A percentile compares a stretch with the other conserved stretches of the same genome.
Evolutionary conservation across 164 flowering plant genomes (phyloP).

Genomic region (Magnolia officinalis): DNA sequence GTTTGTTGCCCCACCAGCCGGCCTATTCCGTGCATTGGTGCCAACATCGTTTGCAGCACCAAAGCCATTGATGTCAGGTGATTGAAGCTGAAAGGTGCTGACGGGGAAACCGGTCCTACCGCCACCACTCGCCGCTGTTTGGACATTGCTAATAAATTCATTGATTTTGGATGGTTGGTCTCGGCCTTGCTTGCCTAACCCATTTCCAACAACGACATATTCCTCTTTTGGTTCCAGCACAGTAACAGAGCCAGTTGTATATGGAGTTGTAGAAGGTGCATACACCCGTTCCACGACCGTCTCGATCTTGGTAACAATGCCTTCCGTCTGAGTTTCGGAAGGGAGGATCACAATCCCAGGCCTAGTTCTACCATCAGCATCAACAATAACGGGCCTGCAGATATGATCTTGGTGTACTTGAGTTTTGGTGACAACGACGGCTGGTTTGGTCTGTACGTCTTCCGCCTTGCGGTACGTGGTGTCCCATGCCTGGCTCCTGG

Average conservation of each 20-base stretch:
- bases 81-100: background rate
- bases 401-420: slow-evolving; percentile 17
- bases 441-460: slow-evolving; percentile 17
- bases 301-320: slow-evolving; percentile 22
- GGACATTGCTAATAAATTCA: slow-evolving; percentile 18
- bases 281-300: slow-evolving; percentile 19
- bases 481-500: slow-evolving; percentile 5
- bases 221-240: slow-evolving; percentile 6
- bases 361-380: slow-evolving; percentile 32
- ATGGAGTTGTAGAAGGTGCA: slow-evolving; percentile 16
- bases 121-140: background rate
- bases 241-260: slow-evolving; percentile 10
- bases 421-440: background rate
- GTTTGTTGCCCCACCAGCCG: background rate
- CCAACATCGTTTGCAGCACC: background rate
- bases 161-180: slow-evolving; percentile 29
- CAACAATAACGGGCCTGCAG: slow-evolving; percentile 26
- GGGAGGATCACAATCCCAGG: slow-evolving; percentile 14
- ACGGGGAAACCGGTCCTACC: background rate
- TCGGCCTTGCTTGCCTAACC: slow-evolving; percentile 11
- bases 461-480: background rate
- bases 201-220: slow-evolving; percentile 3
- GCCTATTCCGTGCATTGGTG: background rate
- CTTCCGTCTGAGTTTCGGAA: slow-evolving; percentile 6
- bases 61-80: background rate